Evolutionary conservation across 768 basidiomycete genomes (phyloP).

Genomic region (Suillus subalutaceus): DNA sequence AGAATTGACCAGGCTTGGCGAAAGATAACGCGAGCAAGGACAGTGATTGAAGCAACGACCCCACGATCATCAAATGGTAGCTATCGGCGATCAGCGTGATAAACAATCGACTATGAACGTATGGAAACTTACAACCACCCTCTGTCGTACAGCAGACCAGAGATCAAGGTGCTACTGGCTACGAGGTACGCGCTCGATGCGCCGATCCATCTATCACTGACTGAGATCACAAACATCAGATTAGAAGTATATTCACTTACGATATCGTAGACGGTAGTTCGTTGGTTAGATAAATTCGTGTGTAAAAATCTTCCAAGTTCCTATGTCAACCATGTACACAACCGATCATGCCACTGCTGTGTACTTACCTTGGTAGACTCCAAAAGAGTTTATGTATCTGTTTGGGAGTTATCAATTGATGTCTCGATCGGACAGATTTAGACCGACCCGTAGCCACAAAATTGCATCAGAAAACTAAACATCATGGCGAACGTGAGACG

Average conservation of each 20-base stretch:
- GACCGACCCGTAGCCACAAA: constrained; percentile 31
- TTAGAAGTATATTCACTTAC: constrained; percentile 18
- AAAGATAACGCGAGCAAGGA: constrained; percentile 34
- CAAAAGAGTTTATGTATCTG: constrained; percentile 31
- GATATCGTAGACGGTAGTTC: constrained; percentile 31
- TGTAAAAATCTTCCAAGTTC: constrained; percentile 33
- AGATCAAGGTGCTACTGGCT: constrained; percentile 39
- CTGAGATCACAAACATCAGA: constrained; percentile 30
- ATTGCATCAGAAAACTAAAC: constrained; percentile 27
- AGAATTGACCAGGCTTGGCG: constrained; percentile 26
- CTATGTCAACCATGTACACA: constrained; percentile 9
- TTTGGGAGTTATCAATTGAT: not conserved
- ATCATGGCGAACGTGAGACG: not conserved
- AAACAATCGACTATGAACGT: constrained; percentile 15
- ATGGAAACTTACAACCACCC: constrained; percentile 43
- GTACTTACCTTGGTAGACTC: constrained; percentile 35
- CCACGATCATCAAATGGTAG: constrained; percentile 16
- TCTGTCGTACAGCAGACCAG: constrained; percentile 46
- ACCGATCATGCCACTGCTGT: not conserved
- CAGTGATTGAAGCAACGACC: constrained; percentile 19
- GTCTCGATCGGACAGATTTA: not conserved
- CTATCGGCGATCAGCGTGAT: constrained; percentile 23
- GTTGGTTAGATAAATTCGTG: constrained; percentile 32
- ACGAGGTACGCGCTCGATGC: constrained; percentile 43
- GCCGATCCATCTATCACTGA: constrained; percentile 36